Evolutionary conservation across 192 early-diverging fungal species (phyloP).

Genomic region (Coemansia nantahalensis): DNA sequence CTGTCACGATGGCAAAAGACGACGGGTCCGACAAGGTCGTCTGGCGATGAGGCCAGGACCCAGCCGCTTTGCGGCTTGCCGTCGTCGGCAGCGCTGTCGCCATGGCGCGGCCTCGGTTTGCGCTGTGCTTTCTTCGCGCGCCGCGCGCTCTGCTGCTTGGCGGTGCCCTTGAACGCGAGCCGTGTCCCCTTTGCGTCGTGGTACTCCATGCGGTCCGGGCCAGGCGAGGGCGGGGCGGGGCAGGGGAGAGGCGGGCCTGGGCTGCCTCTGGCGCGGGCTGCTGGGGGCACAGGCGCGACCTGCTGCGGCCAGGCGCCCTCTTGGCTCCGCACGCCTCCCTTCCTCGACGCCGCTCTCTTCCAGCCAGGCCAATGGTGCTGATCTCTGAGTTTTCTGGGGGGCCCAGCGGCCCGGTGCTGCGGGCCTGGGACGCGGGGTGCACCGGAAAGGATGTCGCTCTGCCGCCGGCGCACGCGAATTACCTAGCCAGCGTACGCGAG

Average conservation of each 20-base stretch:
- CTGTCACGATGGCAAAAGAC: slow-evolving; percentile 15
- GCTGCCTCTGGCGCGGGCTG: too few relatives aligned
- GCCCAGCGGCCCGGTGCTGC: slow-evolving; percentile 12
- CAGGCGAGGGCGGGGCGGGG: not conserved
- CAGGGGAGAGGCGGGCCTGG: too few relatives aligned
- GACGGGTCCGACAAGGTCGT: slow-evolving; percentile 30
- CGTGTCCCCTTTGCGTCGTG: slow-evolving; percentile 13
- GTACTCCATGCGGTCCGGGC: slow-evolving; percentile 27
- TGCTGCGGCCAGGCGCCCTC: too few relatives aligned
- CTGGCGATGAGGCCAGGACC: slow-evolving; percentile 17
- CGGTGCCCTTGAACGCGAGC: slow-evolving; percentile 33
- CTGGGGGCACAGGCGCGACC: too few relatives aligned
- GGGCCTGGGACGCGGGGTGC: slow-evolving; percentile 29
- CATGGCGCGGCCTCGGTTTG: slow-evolving; percentile 2
- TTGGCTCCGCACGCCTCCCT: too few relatives aligned
- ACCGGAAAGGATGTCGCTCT: slow-evolving; percentile 17
- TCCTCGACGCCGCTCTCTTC: too few relatives aligned
- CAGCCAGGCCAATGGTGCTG: slow-evolving; percentile 13
- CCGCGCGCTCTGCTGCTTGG: slow-evolving; percentile 1
- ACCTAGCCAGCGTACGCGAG: slow-evolving; percentile 40
- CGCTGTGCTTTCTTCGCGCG: slow-evolving; percentile 1
- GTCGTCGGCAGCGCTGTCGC: not conserved
- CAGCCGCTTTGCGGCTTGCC: slow-evolving; percentile 5
- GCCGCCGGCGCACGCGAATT: slow-evolving; percentile 22
- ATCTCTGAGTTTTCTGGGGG: slow-evolving; percentile 28